Percentiles rank a stretch among this genome's conserved stretches.
Evolutionary conservation across 306 rosid species (phyloP).

Genomic region (Cyamopsis tetragonoloba): DNA sequence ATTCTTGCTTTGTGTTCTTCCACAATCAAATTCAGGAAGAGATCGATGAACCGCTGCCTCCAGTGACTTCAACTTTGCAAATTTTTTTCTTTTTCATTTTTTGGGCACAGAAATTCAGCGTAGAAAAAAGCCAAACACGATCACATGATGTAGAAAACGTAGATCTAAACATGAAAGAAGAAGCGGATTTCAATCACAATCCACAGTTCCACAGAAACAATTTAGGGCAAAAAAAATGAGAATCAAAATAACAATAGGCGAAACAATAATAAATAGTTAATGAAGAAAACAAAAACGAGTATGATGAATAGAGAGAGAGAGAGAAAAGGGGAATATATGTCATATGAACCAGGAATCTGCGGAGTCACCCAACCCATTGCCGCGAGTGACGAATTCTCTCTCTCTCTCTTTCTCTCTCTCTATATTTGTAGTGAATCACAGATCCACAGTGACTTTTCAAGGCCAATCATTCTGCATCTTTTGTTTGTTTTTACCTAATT

Average conservation of each 20-base stretch:
- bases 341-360: conserved; percentile 44
- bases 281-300: background rate
- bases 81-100: background rate
- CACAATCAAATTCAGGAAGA: conserved; percentile 76
- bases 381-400: conserved; percentile 15
- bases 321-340: background rate
- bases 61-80: conserved; percentile 61
- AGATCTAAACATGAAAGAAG: conserved; percentile 39
- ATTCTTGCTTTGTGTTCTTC: conserved; percentile 67
- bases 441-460: conserved; percentile 17
- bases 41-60: conserved; percentile 99
- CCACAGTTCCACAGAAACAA: background rate
- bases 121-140: background rate
- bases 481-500: conserved; percentile 22
- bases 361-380: conserved; percentile 48
- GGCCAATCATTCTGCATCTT: background rate
- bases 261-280: conserved; percentile 14
- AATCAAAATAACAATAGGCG: background rate
- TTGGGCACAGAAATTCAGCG: background rate
- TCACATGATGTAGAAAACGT: background rate
- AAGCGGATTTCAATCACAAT: background rate
- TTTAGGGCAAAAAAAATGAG: background rate
- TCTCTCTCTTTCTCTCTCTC: background rate
- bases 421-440: background rate
- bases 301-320: conserved; percentile 22